A percentile compares a stretch with the other conserved stretches of the same genome.
Conservation (phyloP, 2,329 filamentous ascomycete genomes). For the Aspergillus terreus region DNA sequence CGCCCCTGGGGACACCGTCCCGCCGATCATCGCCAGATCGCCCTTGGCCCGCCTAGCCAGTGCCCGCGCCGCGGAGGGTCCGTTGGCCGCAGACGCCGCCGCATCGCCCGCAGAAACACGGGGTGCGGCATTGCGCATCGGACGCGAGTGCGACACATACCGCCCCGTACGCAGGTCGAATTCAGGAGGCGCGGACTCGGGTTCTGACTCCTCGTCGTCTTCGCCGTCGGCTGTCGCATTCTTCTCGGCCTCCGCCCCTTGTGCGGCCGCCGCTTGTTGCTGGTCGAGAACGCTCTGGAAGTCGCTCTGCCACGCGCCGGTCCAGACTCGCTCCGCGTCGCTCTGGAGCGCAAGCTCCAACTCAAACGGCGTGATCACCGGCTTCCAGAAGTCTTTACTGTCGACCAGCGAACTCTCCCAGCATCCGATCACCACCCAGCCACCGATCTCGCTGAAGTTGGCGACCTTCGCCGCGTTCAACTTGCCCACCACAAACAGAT, state of each 20-base stretch:
- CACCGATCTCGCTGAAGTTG: slow-evolving; percentile 92
- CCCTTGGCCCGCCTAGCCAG: slow-evolving; percentile 64
- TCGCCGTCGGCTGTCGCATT: slow-evolving; percentile 21
- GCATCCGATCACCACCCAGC: slow-evolving; percentile 96
- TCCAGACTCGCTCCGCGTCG: slow-evolving; percentile 78
- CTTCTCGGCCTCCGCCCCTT: slow-evolving; percentile 22
- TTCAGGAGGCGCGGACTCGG: slow-evolving; percentile 69
- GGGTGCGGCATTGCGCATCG: slow-evolving; percentile 38
- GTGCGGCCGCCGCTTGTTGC: slow-evolving; percentile 15
- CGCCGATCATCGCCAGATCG: slow-evolving; percentile 76
- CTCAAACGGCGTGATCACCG: slow-evolving; percentile 94
- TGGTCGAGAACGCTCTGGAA: slow-evolving; percentile 65
- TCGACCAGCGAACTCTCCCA: slow-evolving; percentile 96
- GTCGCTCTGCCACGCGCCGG: slow-evolving; percentile 81
- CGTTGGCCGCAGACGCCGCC: slow-evolving; percentile 20
- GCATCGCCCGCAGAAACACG: slow-evolving; percentile 24
- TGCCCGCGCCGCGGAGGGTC: slow-evolving; percentile 37
- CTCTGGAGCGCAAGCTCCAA: slow-evolving; percentile 70
- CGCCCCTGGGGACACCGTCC: slow-evolving; percentile 84
- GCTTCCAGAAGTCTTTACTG: slow-evolving; percentile 81
- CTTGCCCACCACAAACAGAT: slow-evolving; percentile 95
- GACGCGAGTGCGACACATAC: slow-evolving; percentile 69
- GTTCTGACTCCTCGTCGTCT: slow-evolving; percentile 60
- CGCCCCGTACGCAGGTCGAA: slow-evolving; percentile 88
- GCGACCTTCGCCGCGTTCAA: slow-evolving; percentile 93